Conservation (phyloP, 805 yeast genomes). For the Ogataea siamensis region DNA sequence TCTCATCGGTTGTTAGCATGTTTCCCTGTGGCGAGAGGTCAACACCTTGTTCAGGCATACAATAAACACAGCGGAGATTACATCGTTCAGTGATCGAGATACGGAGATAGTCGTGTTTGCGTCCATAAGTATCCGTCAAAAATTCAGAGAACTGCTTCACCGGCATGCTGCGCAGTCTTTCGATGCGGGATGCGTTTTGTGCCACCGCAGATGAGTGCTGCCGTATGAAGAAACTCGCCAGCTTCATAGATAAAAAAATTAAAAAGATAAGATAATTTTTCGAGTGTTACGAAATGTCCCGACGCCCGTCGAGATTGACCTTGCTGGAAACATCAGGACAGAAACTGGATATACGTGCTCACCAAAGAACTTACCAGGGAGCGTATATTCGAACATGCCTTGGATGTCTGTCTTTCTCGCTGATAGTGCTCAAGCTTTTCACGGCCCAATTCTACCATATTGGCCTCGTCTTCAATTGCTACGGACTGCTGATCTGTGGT, state of each 20-base stretch:
- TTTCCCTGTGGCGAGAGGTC: conserved; percentile 43
- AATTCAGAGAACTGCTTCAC: conserved; percentile 38
- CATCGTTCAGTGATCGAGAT: conserved; percentile 53
- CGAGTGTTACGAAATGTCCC: conserved; percentile 4
- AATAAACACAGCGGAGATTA: conserved; percentile 45
- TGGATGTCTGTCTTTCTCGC: conserved; percentile 61
- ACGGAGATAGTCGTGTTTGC: conserved; percentile 49
- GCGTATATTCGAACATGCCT: conserved; percentile 75
- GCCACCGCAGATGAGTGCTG: neutral
- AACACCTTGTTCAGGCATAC: conserved; percentile 59
- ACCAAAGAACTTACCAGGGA: conserved; percentile 82
- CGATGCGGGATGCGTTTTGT: conserved; percentile 11
- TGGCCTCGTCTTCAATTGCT: conserved; percentile 63
- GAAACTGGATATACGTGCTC: conserved; percentile 58
- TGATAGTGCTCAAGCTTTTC: conserved; percentile 64
- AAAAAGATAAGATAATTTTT: neutral
- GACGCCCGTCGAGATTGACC: conserved; percentile 35
- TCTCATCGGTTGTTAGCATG: conserved; percentile 44
- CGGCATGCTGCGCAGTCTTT: conserved; percentile 16
- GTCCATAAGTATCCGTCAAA: conserved; percentile 42
- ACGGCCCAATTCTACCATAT: conserved; percentile 61
- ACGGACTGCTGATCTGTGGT: conserved; percentile 47
- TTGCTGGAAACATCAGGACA: conserved; percentile 39
- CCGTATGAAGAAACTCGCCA: neutral
- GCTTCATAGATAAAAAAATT: conserved; percentile 3